Conservation (phyloP, 805 yeast species). For the Lachancea nothofagi region DNA sequence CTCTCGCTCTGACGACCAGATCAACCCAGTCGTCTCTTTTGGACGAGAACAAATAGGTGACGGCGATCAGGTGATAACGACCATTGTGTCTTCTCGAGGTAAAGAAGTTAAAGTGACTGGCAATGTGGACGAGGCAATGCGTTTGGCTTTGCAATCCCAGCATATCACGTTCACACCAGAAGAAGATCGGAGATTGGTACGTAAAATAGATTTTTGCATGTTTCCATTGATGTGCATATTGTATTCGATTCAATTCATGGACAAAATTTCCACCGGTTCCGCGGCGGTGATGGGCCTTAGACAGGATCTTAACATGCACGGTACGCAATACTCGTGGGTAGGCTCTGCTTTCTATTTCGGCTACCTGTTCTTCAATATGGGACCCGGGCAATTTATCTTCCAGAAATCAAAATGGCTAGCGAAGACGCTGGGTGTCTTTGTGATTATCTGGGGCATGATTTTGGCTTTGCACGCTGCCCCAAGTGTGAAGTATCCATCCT, state of each 20-base stretch:
- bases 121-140: constrained; percentile 45
- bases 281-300: constrained; percentile 49
- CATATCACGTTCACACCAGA: constrained; percentile 30
- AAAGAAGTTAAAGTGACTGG: constrained; percentile 25
- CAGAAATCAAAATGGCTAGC: constrained; percentile 55
- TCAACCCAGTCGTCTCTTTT: constrained; percentile 7
- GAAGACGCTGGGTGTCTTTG: constrained; percentile 40
- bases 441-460: constrained; percentile 52
- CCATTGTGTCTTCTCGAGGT: constrained; percentile 27
- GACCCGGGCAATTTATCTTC: constrained; percentile 11
- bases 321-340: constrained; percentile 47
- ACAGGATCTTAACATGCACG: constrained; percentile 41
- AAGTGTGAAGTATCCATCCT: constrained; percentile 35
- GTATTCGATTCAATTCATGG: constrained; percentile 54
- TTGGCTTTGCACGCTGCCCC: constrained; percentile 46
- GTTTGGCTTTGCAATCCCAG: constrained; percentile 34
- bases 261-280: constrained; percentile 47
- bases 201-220: constrained; percentile 49
- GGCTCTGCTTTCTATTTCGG: constrained; percentile 57
- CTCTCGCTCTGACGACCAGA: constrained; percentile 1
- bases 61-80: constrained; percentile 9
- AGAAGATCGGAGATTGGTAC: constrained; percentile 33
- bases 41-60: constrained; percentile 8
- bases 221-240: constrained; percentile 46
- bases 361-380: constrained; percentile 34